Evolutionary conservation across 192 early-diverging fungal genomes (phyloP).

Genomic region (Coemansia sp.): DNA sequence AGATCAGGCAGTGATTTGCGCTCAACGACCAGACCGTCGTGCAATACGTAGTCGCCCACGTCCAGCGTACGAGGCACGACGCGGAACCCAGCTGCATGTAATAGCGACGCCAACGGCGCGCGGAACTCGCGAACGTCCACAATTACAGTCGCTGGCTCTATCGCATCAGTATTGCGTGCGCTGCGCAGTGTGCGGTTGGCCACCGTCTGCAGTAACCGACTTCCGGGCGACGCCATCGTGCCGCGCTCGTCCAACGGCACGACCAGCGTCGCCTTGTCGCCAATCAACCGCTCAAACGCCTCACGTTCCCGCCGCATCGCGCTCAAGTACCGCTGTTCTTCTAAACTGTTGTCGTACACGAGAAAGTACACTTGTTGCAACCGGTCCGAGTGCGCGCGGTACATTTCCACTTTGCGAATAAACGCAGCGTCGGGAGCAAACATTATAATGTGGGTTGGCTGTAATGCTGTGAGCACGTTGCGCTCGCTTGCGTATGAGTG

Average conservation of each 20-base stretch:
- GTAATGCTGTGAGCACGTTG: conserved; percentile 66
- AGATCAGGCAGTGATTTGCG: conserved; percentile 90
- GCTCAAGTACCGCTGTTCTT: conserved; percentile 90
- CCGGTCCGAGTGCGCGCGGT: conserved; percentile 52
- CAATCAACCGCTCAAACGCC: conserved; percentile 89
- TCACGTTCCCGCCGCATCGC: conserved; percentile 84
- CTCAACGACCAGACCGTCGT: conserved; percentile 83
- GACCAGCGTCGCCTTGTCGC: conserved; percentile 74
- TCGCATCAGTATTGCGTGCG: conserved; percentile 8
- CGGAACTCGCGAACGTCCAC: conserved; percentile 94
- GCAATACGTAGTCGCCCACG: conserved; percentile 92
- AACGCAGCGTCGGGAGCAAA: conserved; percentile 88
- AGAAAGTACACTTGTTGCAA: conserved; percentile 84
- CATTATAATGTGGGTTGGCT: conserved; percentile 83
- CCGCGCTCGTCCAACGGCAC: conserved; percentile 25
- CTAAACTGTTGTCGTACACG: conserved; percentile 90
- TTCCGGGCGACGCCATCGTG: conserved; percentile 20
- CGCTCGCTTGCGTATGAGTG: conserved; percentile 60
- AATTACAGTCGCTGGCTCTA: conserved; percentile 53
- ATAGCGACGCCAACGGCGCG: conserved; percentile 79
- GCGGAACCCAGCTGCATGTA: conserved; percentile 73
- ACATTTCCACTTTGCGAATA: conserved; percentile 81
- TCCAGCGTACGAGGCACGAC: conserved; percentile 81
- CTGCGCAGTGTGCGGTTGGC: conserved; percentile 26
- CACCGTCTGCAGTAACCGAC: conserved; percentile 12